These are phyloP conservation scores for Clonostachys rhizophaga DNA, from an alignment of 2,329 filamentous ascomycete genomes.

Conservation along the genomic window DNA sequence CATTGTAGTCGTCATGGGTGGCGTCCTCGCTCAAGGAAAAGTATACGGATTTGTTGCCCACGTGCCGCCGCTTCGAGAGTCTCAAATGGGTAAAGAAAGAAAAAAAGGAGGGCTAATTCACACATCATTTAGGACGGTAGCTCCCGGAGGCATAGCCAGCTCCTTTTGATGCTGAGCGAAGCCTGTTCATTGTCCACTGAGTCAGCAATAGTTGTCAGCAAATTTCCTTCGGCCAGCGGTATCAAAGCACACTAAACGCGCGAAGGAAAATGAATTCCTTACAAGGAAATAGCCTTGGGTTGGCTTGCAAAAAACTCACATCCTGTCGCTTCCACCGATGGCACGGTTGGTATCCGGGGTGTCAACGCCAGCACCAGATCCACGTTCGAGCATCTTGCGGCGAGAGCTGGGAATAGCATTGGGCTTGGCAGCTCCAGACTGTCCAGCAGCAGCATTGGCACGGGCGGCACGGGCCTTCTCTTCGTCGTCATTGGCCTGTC, in stretches of 20 bases:
- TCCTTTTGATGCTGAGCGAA: conserved; percentile 77
- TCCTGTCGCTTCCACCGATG: conserved; percentile 81
- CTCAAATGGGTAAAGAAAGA: conserved; percentile 5
- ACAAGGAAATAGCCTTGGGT: conserved; percentile 62
- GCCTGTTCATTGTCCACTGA: conserved; percentile 81
- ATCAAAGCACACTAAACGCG: conserved; percentile 74
- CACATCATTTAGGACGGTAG: conserved; percentile 26
- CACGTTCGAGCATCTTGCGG: conserved; percentile 78
- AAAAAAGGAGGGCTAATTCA: conserved; percentile 10
- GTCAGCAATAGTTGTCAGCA: conserved; percentile 76
- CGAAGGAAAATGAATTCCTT: conserved; percentile 79
- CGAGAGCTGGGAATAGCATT: conserved; percentile 72
- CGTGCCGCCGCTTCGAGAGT: neutral
- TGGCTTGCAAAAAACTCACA: conserved; percentile 75
- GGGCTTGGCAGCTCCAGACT: conserved; percentile 62
- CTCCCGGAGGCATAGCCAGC: conserved; percentile 39
- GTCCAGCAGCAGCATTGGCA: conserved; percentile 59
- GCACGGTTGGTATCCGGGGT: conserved; percentile 70
- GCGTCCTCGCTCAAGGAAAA: too few relatives aligned
- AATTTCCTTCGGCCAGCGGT: conserved; percentile 69
- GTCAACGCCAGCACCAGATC: conserved; percentile 52
- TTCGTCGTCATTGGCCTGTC: conserved; percentile 63
- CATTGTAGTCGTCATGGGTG: conserved; percentile 1
- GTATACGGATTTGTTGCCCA: too few relatives aligned
- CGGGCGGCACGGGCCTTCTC: conserved; percentile 70